A percentile compares a stretch with the other conserved stretches of the same genome.
These are phyloP conservation scores for Bolboschoenus planiculmis DNA, from an alignment of 176 grass and related monocot species.

Conservation along the genomic window DNA sequence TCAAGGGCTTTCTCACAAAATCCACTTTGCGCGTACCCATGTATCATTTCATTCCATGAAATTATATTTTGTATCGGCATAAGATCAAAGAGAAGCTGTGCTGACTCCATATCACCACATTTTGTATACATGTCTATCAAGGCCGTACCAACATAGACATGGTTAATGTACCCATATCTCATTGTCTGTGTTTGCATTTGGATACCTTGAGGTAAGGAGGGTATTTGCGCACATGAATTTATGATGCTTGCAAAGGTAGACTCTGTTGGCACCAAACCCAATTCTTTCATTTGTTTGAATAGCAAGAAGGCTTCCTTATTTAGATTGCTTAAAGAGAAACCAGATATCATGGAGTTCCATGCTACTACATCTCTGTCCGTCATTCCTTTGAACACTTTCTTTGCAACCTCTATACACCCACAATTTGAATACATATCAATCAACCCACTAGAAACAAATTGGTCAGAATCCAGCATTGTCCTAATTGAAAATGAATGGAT, in stretches of 20 bases:
- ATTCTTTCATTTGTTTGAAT: slow-evolving; percentile 66
- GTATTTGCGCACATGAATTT: slow-evolving; percentile 56
- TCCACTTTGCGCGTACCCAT: slow-evolving; percentile 85
- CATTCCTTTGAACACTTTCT: slow-evolving; percentile 55
- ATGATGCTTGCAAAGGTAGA: slow-evolving; percentile 74
- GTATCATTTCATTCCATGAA: slow-evolving; percentile 99
- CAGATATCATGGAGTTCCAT: slow-evolving; percentile 90
- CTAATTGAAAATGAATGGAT: slow-evolving; percentile 70
- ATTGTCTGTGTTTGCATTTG: slow-evolving; percentile 62
- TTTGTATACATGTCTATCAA: slow-evolving; percentile 91
- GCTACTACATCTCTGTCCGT: slow-evolving; percentile 60
- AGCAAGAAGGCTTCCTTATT: slow-evolving; percentile 58
- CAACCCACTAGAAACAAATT: slow-evolving; percentile 70
- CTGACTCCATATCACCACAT: slow-evolving; percentile 60
- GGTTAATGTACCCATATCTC: slow-evolving; percentile 64
- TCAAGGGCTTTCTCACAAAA: slow-evolving; percentile 50
- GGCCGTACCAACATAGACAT: slow-evolving; percentile 67
- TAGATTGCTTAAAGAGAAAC: slow-evolving; percentile 54
- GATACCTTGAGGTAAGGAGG: slow-evolving; percentile 67
- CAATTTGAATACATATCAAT: slow-evolving; percentile 88
- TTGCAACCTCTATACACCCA: slow-evolving; percentile 38
- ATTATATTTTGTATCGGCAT: slow-evolving; percentile 68
- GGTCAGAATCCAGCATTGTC: slow-evolving; percentile 46
- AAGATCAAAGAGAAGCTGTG: slow-evolving; percentile 49
- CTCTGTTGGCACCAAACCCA: slow-evolving; percentile 54